Conservation (phyloP, 768 basidiomycete species). For the Lactarius trivialis region DNA sequence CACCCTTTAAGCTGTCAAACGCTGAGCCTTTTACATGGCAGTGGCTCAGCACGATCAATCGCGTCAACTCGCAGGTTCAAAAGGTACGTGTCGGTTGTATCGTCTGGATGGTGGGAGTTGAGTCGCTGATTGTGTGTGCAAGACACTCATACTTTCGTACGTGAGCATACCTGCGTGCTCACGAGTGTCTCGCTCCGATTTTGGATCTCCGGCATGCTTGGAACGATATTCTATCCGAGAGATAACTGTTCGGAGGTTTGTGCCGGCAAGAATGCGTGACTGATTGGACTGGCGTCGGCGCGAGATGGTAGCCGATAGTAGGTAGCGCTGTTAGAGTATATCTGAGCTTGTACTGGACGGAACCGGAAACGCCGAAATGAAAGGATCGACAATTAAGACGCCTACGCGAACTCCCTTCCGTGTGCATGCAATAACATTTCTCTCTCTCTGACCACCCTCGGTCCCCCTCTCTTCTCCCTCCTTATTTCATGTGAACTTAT, state of each 20-base stretch:
- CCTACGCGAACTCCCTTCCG: neutral
- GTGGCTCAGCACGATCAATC: slow-evolving; percentile 95
- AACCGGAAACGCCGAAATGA: neutral
- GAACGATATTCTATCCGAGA: slow-evolving; percentile 77
- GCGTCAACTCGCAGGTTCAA: slow-evolving; percentile 94
- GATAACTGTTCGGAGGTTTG: slow-evolving; percentile 76
- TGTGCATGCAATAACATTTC: neutral
- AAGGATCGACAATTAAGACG: neutral
- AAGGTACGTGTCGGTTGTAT: slow-evolving; percentile 49
- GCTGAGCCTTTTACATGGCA: slow-evolving; percentile 79
- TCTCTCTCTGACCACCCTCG: neutral
- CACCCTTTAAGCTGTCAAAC: slow-evolving; percentile 60
- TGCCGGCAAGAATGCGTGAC: slow-evolving; percentile 90
- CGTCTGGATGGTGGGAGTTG: neutral
- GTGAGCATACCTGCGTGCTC: slow-evolving; percentile 84
- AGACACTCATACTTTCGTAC: slow-evolving; percentile 89
- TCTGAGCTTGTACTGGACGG: neutral
- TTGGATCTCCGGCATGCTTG: slow-evolving; percentile 69
- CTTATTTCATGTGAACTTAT: neutral
- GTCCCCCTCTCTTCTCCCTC: neutral
- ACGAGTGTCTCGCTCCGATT: slow-evolving; percentile 42
- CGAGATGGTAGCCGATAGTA: neutral
- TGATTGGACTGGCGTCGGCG: slow-evolving; percentile 31
- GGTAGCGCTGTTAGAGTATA: neutral
- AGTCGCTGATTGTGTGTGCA: neutral